Percentiles rank a stretch among this genome's conserved stretches.
Conservation (phyloP, 306 rosid species). For the Corylus avellana region DNA sequence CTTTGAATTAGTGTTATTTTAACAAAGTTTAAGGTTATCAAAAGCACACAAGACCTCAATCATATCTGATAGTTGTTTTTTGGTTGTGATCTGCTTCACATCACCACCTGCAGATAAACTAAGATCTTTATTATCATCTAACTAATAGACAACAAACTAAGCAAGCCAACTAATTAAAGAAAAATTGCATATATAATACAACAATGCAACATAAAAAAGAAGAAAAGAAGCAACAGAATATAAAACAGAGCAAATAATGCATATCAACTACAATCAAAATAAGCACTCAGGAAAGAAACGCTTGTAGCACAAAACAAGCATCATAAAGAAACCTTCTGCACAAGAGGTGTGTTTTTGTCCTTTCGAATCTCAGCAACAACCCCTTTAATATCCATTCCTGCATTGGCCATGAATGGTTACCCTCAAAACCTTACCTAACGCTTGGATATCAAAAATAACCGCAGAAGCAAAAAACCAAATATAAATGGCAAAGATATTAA, state of each 20-base stretch:
- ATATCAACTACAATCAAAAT: slow-evolving; percentile 28
- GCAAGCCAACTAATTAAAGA: slow-evolving; percentile 9
- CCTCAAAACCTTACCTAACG: slow-evolving; percentile 57
- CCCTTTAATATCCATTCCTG: slow-evolving; percentile 99
- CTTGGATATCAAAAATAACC: slow-evolving; percentile 42
- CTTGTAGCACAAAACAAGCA: slow-evolving; percentile 40
- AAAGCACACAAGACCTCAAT: slow-evolving; percentile 84
- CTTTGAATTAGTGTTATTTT: slow-evolving; percentile 24
- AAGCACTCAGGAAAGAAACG: slow-evolving; percentile 24
- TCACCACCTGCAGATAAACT: slow-evolving; percentile 98
- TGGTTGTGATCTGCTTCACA: slow-evolving; percentile 83
- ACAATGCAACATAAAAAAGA: slow-evolving; percentile 25
- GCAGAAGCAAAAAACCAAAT: slow-evolving; percentile 22
- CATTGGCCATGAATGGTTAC: slow-evolving; percentile 65
- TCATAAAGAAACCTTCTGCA: slow-evolving; percentile 72
- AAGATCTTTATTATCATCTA: slow-evolving; percentile 44
- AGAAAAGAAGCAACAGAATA: slow-evolving; percentile 22
- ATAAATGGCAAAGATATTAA: neutral
- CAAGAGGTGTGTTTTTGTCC: slow-evolving; percentile 95
- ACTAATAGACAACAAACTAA: slow-evolving; percentile 18
- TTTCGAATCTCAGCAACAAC: slow-evolving; percentile 96
- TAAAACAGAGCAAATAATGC: slow-evolving; percentile 28
- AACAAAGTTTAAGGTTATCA: slow-evolving; percentile 25
- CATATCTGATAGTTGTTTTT: slow-evolving; percentile 71
- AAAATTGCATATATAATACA: neutral